These are phyloP conservation scores for carrot (Daucus carota) DNA, from an alignment of 129 eudicot genomes.

Conservation along the genomic window DNA sequence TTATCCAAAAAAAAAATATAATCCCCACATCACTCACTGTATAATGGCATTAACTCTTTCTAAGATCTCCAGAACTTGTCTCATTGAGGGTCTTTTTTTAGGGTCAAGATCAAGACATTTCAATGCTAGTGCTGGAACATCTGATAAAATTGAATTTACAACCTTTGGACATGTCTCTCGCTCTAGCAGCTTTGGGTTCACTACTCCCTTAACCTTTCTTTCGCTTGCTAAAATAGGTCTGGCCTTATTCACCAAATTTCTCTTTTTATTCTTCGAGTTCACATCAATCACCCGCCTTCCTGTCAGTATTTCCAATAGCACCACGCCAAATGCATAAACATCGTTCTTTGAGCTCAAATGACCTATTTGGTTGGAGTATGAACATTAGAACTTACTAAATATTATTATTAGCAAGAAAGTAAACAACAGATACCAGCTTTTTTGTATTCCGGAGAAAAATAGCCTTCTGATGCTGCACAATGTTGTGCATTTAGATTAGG, in stretches of 20 bases:
- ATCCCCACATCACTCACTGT: background rate
- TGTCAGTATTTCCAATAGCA: slow-evolving; percentile 20
- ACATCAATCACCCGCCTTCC: slow-evolving; percentile 10
- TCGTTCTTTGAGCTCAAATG: slow-evolving; percentile 16
- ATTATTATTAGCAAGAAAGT: background rate
- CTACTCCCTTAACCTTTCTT: background rate
- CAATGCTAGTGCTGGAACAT: slow-evolving; percentile 7
- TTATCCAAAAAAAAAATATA: no score
- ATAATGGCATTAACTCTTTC: slow-evolving; percentile 8
- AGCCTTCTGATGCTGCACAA: background rate
- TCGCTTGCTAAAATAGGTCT: slow-evolving; percentile 1
- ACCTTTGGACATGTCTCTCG: slow-evolving; percentile 6
- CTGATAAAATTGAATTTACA: slow-evolving; percentile 4
- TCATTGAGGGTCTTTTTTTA: slow-evolving; percentile 17
- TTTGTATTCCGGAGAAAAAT: slow-evolving; percentile 9
- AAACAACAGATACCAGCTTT: slow-evolving; percentile 6
- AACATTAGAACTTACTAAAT: background rate
- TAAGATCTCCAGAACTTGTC: slow-evolving; percentile 19
- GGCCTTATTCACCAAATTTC: background rate
- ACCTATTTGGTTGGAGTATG: slow-evolving; percentile 7
- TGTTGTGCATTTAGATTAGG: background rate
- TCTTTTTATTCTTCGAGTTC: background rate
- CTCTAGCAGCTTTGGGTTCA: slow-evolving; percentile 12
- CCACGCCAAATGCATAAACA: slow-evolving; percentile 21
- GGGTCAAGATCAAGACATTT: slow-evolving; percentile 13